phyloP scores from a whole-genome alignment of 1,139 yeast species.

The Pichia sp. region DNA sequence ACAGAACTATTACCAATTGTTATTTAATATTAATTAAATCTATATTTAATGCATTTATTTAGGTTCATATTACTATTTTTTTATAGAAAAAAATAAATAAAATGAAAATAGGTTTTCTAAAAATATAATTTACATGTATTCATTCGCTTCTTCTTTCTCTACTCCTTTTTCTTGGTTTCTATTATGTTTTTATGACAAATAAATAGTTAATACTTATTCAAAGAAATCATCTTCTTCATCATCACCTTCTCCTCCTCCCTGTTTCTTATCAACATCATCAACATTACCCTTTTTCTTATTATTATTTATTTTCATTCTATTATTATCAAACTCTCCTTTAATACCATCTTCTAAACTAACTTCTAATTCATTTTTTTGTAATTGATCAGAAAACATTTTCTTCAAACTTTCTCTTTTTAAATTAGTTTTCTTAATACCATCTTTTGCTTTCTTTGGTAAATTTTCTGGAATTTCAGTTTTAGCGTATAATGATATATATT shows the following conservation, averaged over 20 bases:
- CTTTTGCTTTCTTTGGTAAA: slow-evolving; percentile 36
- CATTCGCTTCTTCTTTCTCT: not conserved
- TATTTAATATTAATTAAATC: not conserved
- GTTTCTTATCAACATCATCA: slow-evolving; percentile 10
- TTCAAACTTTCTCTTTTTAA: slow-evolving; percentile 44
- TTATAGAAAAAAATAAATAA: too few relatives aligned
- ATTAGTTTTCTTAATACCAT: slow-evolving; percentile 44
- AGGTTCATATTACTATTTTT: too few relatives aligned
- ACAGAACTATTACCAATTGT: slow-evolving; percentile 25
- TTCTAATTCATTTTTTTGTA: slow-evolving; percentile 49
- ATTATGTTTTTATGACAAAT: too few relatives aligned
- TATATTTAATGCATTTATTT: too few relatives aligned
- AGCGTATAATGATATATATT: slow-evolving; percentile 77
- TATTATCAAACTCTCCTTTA: slow-evolving; percentile 35
- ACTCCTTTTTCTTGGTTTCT: not conserved
- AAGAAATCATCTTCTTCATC: slow-evolving; percentile 52
- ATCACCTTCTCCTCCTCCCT: slow-evolving; percentile 24
- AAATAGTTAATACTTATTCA: slow-evolving; percentile 32
- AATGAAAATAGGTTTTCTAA: too few relatives aligned
- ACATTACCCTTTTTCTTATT: slow-evolving; percentile 18
- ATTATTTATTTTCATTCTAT: slow-evolving; percentile 7
- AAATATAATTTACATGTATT: not conserved
- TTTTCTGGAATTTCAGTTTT: slow-evolving; percentile 23
- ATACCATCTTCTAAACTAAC: slow-evolving; percentile 54
- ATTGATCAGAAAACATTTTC: slow-evolving; percentile 44